Percentiles rank a stretch among this genome's conserved stretches.
Evolutionary conservation across 2,329 filamentous ascomycete genomes (phyloP).

Genomic region (Colletotrichum salicis): DNA sequence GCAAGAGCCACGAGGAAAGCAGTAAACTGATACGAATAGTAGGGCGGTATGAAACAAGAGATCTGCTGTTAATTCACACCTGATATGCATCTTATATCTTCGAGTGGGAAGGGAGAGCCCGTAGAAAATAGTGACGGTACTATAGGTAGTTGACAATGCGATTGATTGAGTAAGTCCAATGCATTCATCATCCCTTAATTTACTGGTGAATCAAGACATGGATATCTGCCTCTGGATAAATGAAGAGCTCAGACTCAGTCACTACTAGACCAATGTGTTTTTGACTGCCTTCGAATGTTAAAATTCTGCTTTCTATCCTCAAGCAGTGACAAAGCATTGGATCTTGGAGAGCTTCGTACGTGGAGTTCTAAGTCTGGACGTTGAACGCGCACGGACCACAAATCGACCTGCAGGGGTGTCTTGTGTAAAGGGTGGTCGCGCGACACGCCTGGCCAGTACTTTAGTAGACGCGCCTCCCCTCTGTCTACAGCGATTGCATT

Average conservation of each 20-base stretch:
- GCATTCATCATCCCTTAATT: too few species aligned
- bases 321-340: neutral
- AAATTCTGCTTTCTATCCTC: neutral
- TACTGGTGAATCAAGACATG: too few species aligned
- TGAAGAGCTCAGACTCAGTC: too few species aligned
- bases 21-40: neutral
- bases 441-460: neutral
- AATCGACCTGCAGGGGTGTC: neutral
- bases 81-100: too few species aligned
- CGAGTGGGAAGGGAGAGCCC: too few species aligned
- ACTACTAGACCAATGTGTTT: neutral
- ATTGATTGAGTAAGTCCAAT: too few species aligned
- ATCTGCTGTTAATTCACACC: too few species aligned
- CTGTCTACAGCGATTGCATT: neutral
- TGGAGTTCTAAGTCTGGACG: neutral
- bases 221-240: too few species aligned
- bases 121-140: too few species aligned
- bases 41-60: accelerated
- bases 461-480: constrained; percentile 29
- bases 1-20: neutral
- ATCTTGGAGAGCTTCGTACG: neutral
- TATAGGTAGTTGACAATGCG: too few species aligned
- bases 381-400: neutral
- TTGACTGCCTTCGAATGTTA: neutral
- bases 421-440: neutral